phyloP scores from a whole-genome alignment of 805 yeast species.

The Candida sphagnicola region DNA sequence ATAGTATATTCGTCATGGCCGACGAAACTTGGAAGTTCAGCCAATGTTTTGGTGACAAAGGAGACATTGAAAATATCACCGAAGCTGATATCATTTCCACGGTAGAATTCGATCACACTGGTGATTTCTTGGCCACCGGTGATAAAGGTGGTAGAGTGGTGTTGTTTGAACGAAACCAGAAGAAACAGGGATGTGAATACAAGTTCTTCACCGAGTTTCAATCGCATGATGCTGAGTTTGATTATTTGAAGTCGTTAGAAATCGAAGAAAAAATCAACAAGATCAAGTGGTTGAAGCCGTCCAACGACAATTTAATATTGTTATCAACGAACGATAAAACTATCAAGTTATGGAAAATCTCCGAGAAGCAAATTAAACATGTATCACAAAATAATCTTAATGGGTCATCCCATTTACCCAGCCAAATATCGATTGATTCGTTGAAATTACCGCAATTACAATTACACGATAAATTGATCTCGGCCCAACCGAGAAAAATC shows the following conservation, averaged over 20 bases:
- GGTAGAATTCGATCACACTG: conserved; percentile 92
- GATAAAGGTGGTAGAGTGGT: conserved; percentile 99
- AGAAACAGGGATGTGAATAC: conserved; percentile 74
- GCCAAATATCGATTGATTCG: conserved; percentile 26
- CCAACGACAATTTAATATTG: conserved; percentile 85
- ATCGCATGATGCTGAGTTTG: conserved; percentile 97
- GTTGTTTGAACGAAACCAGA: conserved; percentile 83
- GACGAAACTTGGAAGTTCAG: conserved; percentile 74
- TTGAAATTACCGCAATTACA: conserved; percentile 83
- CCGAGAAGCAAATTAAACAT: conserved; percentile 85
- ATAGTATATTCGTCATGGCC: conserved; percentile 5
- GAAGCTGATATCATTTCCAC: conserved; percentile 97
- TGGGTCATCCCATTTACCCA: conserved; percentile 25
- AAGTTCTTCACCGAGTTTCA: conserved; percentile 96
- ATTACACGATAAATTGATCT: conserved; percentile 91
- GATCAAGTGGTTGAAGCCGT: conserved; percentile 90
- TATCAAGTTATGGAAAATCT: conserved; percentile 95
- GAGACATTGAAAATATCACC: conserved; percentile 90
- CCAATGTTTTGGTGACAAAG: conserved; percentile 98
- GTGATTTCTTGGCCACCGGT: conserved; percentile 95
- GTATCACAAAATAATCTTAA: conserved; percentile 84
- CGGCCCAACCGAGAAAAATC: conserved; percentile 88
- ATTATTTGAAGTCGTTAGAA: conserved; percentile 90
- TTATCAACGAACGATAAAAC: conserved; percentile 95
- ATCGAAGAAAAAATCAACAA: conserved; percentile 98